Evolutionary conservation across 2,329 filamentous ascomycete genomes (phyloP), one percentile per base, ranked within the genome.

Genomic region (Metarhizium brunneum): DNA sequence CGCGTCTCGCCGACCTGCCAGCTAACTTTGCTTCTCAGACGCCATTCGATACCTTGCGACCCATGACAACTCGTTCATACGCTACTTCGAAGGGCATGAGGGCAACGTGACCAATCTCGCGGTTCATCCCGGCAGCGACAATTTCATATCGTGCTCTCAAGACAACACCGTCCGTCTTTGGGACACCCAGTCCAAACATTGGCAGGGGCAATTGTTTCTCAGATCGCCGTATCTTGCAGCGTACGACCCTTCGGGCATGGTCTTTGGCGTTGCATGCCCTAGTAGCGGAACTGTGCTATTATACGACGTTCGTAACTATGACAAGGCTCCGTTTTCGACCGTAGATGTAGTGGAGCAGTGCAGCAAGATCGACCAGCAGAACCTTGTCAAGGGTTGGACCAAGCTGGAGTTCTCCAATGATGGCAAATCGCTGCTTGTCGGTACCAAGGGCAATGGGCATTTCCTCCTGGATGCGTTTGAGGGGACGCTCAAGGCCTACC

Each of bases 351-450:
- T 84, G 29, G 82, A 86, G 55, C 72, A 77, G 52, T 74, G 75
- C 49, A 67, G 73, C 65, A 57, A 72, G 65, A 64, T 76, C 52
- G 75, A 81, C 60, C 70, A 77, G 6, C 80, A 85, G 50, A 84
- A 87, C 53, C 71, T 80, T 1, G 75, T 82, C 58, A 80, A 79
- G 53, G 86, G 86, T 11, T 99, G 94, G 94, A 94, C 89, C 1
- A 91, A 88, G 63, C 79, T 99, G 47, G 91, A 96, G 64, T 97
- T 99, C 68, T 94, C 90, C 56, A 99, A 99, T 65, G 94, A 99
- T 65, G 94, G 94, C 18, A 95, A 95, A 66, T 83, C 83, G 58
- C 73, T 99, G 50, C 79, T 99, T 5, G 71, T 99, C 18, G 89
- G 88, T 14, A 97, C 92, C 2, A 89, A 86, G 51, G 90, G 88